Evolutionary conservation across 2,329 filamentous ascomycete genomes (phyloP).

Genomic region (Diaporthe sp.): DNA sequence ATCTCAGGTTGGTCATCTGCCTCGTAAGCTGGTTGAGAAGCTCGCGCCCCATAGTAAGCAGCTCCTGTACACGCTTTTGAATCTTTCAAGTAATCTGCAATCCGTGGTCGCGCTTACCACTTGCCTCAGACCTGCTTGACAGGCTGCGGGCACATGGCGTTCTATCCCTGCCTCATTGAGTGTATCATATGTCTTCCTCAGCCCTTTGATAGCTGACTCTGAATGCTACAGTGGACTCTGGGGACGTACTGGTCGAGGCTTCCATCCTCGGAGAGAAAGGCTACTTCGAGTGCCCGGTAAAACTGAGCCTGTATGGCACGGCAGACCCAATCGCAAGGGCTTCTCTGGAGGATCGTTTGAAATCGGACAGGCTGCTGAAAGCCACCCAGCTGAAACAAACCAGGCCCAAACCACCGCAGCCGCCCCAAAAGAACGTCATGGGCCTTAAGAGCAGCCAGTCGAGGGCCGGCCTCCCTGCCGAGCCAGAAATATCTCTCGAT

Average conservation of each 20-base stretch:
- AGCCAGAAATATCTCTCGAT: constrained; percentile 66
- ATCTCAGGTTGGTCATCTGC: constrained; percentile 84
- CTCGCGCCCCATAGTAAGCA: constrained; percentile 72
- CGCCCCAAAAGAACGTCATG: constrained; percentile 56
- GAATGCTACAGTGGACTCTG: constrained; percentile 57
- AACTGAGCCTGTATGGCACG: constrained; percentile 78
- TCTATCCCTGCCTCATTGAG: background rate
- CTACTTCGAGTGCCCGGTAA: constrained; percentile 79
- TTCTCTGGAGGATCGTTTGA: constrained; percentile 73
- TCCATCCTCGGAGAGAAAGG: constrained; percentile 76
- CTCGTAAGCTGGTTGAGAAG: constrained; percentile 76
- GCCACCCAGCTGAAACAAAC: constrained; percentile 69
- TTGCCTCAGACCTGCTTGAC: background rate
- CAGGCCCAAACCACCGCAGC: constrained; percentile 65
- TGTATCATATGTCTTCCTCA: background rate
- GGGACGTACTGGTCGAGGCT: constrained; percentile 69
- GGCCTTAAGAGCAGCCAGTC: constrained; percentile 56
- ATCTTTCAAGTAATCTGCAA: too few relatives aligned
- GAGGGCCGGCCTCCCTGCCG: constrained; percentile 53
- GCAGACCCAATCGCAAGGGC: constrained; percentile 65
- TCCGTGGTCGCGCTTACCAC: background rate
- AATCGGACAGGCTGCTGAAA: constrained; percentile 74
- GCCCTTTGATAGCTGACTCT: background rate
- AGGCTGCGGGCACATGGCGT: background rate
- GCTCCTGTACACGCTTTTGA: background rate